Percentiles rank a stretch among this genome's conserved stretches.
Conservation (phyloP, 2,329 filamentous ascomycete genomes). For the Bipolaris victoriae region DNA sequence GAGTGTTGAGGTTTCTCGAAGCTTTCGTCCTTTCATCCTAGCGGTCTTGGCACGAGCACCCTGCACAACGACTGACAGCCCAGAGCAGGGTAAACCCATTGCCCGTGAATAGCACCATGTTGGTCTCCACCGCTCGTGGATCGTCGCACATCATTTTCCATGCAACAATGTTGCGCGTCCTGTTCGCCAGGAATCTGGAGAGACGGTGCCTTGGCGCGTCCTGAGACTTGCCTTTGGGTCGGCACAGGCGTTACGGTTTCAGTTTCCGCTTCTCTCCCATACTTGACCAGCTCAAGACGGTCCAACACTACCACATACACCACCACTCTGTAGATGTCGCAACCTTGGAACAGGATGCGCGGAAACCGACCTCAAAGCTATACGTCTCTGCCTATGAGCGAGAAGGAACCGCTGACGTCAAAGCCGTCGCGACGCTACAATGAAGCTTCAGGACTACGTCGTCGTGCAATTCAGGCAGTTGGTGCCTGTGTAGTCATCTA, state of each 20-base stretch:
- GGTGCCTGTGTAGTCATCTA: constrained; percentile 30
- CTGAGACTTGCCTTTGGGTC: no score
- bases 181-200: background rate
- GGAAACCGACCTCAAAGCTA: constrained; percentile 34
- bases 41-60: background rate
- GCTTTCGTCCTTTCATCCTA: background rate
- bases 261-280: background rate
- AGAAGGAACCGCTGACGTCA: constrained; percentile 33
- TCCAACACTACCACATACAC: background rate
- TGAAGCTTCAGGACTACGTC: constrained; percentile 15
- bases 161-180: background rate
- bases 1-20: constrained; percentile 2
- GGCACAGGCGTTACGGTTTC: constrained; percentile 5
- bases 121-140: background rate
- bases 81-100: background rate
- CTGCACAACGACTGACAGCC: background rate
- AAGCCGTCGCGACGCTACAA: constrained; percentile 24
- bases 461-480: constrained; percentile 27
- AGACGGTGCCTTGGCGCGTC: background rate
- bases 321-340: constrained; percentile 23
- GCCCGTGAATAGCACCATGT: background rate
- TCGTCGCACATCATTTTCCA: background rate
- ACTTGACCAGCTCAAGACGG: background rate
- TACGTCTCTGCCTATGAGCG: constrained; percentile 37
- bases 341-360: constrained; percentile 40